A percentile compares a stretch with the other conserved stretches of the same genome.
These are phyloP conservation scores for Porphyrellus sp. DNA, from an alignment of 1,284 basidiomycete genomes.

Conservation along the genomic window DNA sequence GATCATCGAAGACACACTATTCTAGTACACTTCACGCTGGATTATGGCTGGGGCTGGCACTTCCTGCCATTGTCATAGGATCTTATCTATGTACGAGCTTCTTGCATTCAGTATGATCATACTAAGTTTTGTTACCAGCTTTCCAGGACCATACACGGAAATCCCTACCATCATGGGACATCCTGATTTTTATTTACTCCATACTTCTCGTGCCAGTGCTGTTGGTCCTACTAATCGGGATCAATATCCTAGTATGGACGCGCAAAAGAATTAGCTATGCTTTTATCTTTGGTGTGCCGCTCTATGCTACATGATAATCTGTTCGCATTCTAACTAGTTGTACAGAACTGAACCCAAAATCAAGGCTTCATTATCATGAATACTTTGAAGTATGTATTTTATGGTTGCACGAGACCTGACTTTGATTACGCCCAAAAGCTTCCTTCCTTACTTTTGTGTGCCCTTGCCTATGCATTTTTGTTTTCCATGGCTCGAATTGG, in stretches of 20 bases:
- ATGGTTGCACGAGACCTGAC: neutral
- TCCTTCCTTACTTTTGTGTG: conserved; percentile 72
- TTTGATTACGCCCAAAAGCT: conserved; percentile 46
- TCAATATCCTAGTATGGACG: conserved; percentile 82
- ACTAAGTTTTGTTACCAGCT: conserved; percentile 40
- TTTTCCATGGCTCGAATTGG: conserved; percentile 74
- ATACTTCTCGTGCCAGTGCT: conserved; percentile 73
- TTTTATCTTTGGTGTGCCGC: conserved; percentile 81
- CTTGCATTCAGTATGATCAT: neutral
- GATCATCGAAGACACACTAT: conserved; percentile 66
- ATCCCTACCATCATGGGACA: conserved; percentile 68
- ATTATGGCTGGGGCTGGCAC: conserved; percentile 68
- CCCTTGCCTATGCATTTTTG: conserved; percentile 82
- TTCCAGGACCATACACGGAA: conserved; percentile 56
- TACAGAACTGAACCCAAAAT: conserved; percentile 73
- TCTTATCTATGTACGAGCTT: conserved; percentile 60
- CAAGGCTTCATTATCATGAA: conserved; percentile 74
- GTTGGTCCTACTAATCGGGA: conserved; percentile 75
- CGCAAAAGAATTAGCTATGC: conserved; percentile 79
- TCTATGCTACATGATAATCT: neutral
- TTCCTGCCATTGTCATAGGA: conserved; percentile 75
- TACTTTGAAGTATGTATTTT: conserved; percentile 68
- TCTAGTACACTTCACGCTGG: conserved; percentile 76
- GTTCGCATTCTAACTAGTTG: neutral
- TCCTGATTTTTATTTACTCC: conserved; percentile 77